Evolutionary conservation across 768 basidiomycete genomes (phyloP).

Genomic region (Tricholoma bakamatsutake): DNA sequence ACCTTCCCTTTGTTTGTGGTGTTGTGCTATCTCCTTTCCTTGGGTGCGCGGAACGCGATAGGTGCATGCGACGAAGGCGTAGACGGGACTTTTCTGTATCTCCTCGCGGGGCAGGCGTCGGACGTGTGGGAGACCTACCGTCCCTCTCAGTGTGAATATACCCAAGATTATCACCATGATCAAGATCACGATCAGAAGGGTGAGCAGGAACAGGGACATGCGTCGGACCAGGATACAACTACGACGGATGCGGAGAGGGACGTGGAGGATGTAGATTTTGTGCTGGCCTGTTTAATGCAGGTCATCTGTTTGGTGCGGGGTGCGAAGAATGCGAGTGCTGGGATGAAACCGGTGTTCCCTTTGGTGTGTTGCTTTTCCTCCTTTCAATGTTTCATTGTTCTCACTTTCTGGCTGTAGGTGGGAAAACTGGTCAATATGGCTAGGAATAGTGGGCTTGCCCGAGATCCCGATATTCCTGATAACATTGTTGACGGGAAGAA

Average conservation of each 20-base stretch:
- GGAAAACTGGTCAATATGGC: constrained; percentile 69
- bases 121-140: constrained; percentile 30
- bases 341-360: constrained; percentile 28
- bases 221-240: background rate
- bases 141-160: background rate
- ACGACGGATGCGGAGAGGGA: constrained; percentile 14
- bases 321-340: constrained; percentile 2
- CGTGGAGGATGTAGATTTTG: constrained; percentile 40
- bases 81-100: constrained; percentile 27
- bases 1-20: constrained; percentile 51
- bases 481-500: constrained; percentile 16
- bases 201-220: background rate
- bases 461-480: constrained; percentile 45
- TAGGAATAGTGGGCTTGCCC: constrained; percentile 54
- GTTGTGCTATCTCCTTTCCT: constrained; percentile 51
- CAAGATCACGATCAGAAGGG: background rate
- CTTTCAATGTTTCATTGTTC: constrained; percentile 9
- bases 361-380: constrained; percentile 23
- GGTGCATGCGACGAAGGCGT: background rate
- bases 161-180: background rate
- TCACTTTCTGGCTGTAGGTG: constrained; percentile 30
- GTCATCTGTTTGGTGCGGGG: constrained; percentile 30
- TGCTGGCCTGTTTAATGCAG: constrained; percentile 55
- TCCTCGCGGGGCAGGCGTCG: constrained; percentile 32
- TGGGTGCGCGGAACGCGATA: constrained; percentile 35